These are phyloP conservation scores for Strobilomyces dryophilus DNA, from an alignment of 768 basidiomycete genomes.

Conservation along the genomic window DNA sequence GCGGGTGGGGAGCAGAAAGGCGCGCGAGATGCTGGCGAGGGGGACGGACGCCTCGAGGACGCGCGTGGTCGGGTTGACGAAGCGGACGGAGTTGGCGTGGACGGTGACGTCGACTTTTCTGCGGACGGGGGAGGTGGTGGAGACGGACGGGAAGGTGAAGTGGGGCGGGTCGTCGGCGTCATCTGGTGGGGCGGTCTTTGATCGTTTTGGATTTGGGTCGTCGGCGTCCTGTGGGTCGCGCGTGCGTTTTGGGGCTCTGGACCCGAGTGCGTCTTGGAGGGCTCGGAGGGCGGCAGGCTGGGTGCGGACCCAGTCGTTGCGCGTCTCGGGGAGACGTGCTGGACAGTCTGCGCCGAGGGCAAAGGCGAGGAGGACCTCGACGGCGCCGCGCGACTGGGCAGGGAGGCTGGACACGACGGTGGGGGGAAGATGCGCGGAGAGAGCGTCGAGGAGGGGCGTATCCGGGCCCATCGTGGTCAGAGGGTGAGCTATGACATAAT, in stretches of 20 bases:
- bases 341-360: conserved; percentile 28
- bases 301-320: conserved; percentile 22
- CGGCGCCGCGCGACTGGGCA: not conserved
- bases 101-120: conserved; percentile 71
- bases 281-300: conserved; percentile 23
- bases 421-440: conserved; percentile 19
- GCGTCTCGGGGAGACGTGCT: conserved; percentile 6
- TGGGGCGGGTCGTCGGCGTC: conserved; percentile 40
- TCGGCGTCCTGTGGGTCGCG: conserved; percentile 18
- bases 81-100: conserved; percentile 45
- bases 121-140: conserved; percentile 68
- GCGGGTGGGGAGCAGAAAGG: conserved; percentile 71
- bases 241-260: conserved; percentile 19
- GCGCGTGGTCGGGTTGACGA: conserved; percentile 49
- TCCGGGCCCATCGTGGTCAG: conserved; percentile 11
- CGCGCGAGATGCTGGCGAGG: conserved; percentile 48
- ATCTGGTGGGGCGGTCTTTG: conserved; percentile 12
- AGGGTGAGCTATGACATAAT: not conserved
- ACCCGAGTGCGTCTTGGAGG: conserved; percentile 11
- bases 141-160: conserved; percentile 61
- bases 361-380: conserved; percentile 30
- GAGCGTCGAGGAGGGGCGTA: conserved; percentile 25
- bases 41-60: conserved; percentile 48
- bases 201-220: conserved; percentile 13
- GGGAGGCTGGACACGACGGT: not conserved